These are phyloP conservation scores for Russula foetens DNA, from an alignment of 768 basidiomycete genomes.

Conservation along the genomic window DNA sequence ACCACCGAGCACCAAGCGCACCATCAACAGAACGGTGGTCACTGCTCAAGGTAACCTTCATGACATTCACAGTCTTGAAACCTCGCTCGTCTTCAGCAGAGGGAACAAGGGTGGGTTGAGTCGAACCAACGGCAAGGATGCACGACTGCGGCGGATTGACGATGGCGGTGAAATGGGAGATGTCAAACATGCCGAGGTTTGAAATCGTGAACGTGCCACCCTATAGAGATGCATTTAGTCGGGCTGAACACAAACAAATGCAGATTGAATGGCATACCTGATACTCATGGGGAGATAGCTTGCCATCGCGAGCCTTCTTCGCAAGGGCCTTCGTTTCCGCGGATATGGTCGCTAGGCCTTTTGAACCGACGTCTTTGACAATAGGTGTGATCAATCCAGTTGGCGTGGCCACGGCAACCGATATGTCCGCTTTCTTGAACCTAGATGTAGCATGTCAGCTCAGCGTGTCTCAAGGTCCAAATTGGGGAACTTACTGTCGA, in stretches of 20 bases:
- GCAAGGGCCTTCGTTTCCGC: constrained; percentile 88
- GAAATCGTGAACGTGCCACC: constrained; percentile 99
- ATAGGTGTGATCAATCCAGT: constrained; percentile 97
- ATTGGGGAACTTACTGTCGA: constrained; percentile 62
- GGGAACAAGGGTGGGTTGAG: constrained; percentile 76
- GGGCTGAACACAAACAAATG: neutral
- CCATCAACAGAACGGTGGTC: constrained; percentile 97
- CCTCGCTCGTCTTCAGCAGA: constrained; percentile 88
- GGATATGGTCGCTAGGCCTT: constrained; percentile 91
- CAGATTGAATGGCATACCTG: constrained; percentile 46
- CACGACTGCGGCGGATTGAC: constrained; percentile 98
- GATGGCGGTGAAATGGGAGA: constrained; percentile 95
- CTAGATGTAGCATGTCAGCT: constrained; percentile 30
- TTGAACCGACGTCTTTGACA: constrained; percentile 84
- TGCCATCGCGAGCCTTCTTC: constrained; percentile 94
- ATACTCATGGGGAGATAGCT: constrained; percentile 91
- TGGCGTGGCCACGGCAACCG: constrained; percentile 93
- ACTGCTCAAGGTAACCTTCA: constrained; percentile 94
- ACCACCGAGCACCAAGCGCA: constrained; percentile 88
- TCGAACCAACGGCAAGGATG: constrained; percentile 91
- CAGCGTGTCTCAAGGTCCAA: neutral
- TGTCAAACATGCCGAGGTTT: constrained; percentile 96
- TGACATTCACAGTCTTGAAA: constrained; percentile 84
- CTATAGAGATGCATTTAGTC: constrained; percentile 30
- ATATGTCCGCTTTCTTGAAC: constrained; percentile 97